phyloP scores from a whole-genome alignment of 441 rosid genomes.

The Gossypium gossypioides region DNA sequence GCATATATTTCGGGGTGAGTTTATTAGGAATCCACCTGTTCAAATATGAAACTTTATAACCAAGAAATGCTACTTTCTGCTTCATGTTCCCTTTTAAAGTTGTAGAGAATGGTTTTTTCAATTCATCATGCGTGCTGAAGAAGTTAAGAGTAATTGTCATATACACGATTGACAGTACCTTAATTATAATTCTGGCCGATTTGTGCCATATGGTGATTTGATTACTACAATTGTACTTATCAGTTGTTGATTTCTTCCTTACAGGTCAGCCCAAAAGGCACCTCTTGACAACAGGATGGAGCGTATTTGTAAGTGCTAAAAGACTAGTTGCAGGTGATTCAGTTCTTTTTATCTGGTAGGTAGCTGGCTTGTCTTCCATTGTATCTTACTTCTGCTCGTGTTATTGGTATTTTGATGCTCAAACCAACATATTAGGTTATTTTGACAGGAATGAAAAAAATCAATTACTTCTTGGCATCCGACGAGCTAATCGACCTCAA shows the following conservation, averaged over 20 bases:
- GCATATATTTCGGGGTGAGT: conserved; percentile 86
- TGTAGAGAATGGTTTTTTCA: neutral
- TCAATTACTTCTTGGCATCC: conserved; percentile 84
- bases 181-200: neutral
- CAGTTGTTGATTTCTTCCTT: conserved; percentile 13
- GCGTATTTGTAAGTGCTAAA: conserved; percentile 93
- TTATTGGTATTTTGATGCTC: conserved; percentile 4
- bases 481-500: conserved; percentile 82
- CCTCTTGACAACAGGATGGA: conserved; percentile 98
- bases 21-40: neutral
- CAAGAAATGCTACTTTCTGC: neutral
- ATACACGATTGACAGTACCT: neutral
- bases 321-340: conserved; percentile 95
- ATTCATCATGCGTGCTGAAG: neutral
- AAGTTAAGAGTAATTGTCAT: neutral
- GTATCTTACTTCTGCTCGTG: neutral
- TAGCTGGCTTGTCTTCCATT: conserved; percentile 6
- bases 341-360: conserved; percentile 92
- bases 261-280: conserved; percentile 97
- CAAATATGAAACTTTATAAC: neutral
- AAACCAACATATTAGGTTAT: conserved; percentile 8
- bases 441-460: conserved; percentile 80
- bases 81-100: neutral
- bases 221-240: neutral
- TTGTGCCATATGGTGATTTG: neutral